Percentiles rank a stretch among this genome's conserved stretches.
These are phyloP conservation scores for Chaetomidium leptoderma DNA, from an alignment of 495 filamentous ascomycete genomes.

Conservation along the genomic window DNA sequence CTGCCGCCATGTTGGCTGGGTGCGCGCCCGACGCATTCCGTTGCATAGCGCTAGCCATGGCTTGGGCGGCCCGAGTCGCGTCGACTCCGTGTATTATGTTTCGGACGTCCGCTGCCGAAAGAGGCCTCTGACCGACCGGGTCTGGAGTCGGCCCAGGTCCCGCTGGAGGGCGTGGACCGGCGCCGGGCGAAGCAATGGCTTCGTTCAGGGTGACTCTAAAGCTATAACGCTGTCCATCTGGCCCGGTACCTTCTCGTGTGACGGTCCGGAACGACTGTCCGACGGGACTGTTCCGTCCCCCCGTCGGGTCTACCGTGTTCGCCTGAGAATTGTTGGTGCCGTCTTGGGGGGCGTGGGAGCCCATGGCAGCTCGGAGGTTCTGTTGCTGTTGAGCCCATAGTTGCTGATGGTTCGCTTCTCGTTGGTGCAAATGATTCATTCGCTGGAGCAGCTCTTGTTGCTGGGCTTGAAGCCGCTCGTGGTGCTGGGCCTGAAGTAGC, in stretches of 20 bases:
- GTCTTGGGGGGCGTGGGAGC: slow-evolving; percentile 12
- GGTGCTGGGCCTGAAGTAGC: too few species aligned
- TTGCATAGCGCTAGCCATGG: slow-evolving; percentile 46
- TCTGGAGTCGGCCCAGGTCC: slow-evolving; percentile 7
- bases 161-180: slow-evolving; percentile 4
- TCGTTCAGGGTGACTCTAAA: slow-evolving; percentile 33
- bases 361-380: slow-evolving; percentile 25
- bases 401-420: slow-evolving; percentile 25
- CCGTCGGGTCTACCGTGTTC: neutral
- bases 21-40: slow-evolving; percentile 45
- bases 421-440: slow-evolving; percentile 27
- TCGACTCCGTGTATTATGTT: slow-evolving; percentile 42
- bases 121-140: slow-evolving; percentile 15
- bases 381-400: slow-evolving; percentile 29
- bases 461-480: too few species aligned
- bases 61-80: slow-evolving; percentile 36
- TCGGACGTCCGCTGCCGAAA: slow-evolving; percentile 35
- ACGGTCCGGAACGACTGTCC: slow-evolving; percentile 19
- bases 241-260: slow-evolving; percentile 27
- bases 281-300: slow-evolving; percentile 19
- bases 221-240: slow-evolving; percentile 28
- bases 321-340: slow-evolving; percentile 1
- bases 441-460: slow-evolving; percentile 16
- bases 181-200: neutral
- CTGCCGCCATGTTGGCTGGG: slow-evolving; percentile 31